Conservation (phyloP, 352 stramenopile species). For the Globisporangium cylindrosporum region DNA sequence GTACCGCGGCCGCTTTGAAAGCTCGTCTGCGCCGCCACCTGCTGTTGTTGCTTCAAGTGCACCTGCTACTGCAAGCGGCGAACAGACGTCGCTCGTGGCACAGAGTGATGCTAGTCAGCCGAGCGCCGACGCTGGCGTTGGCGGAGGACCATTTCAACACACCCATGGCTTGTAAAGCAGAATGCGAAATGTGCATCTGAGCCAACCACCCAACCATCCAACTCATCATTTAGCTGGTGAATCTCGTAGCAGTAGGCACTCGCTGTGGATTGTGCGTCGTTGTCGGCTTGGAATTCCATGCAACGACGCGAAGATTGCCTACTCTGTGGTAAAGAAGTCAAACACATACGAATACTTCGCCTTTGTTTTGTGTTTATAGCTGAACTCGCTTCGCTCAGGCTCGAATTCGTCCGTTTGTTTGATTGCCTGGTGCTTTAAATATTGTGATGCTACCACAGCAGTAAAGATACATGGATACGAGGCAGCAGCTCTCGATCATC, state of each 20-base stretch:
- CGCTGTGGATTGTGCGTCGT: background rate
- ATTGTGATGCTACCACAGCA: background rate
- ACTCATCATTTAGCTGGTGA: background rate
- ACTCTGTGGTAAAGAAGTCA: no score
- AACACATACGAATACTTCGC: no score
- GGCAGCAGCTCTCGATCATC: background rate
- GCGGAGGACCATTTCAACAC: conserved; percentile 71
- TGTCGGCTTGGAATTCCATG: background rate
- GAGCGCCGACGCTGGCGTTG: conserved; percentile 68
- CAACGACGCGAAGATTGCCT: background rate
- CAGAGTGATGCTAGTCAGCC: conserved; percentile 43
- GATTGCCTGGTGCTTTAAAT: background rate
- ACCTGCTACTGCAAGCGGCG: background rate
- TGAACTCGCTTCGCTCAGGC: background rate
- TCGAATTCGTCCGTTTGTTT: background rate
- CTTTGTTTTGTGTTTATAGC: background rate
- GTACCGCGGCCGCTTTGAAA: conserved; percentile 78
- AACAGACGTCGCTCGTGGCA: conserved; percentile 30
- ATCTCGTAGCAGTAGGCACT: background rate
- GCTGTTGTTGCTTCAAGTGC: conserved; percentile 3
- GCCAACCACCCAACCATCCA: background rate
- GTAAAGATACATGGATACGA: no score
- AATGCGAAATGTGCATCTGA: background rate
- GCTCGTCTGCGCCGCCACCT: conserved; percentile 27
- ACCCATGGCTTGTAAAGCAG: conserved; percentile 9